A percentile compares a stretch with the other conserved stretches of the same genome.
phyloP scores from a whole-genome alignment of 2,329 filamentous ascomycete species.

The Colletotrichum theobromicola region DNA sequence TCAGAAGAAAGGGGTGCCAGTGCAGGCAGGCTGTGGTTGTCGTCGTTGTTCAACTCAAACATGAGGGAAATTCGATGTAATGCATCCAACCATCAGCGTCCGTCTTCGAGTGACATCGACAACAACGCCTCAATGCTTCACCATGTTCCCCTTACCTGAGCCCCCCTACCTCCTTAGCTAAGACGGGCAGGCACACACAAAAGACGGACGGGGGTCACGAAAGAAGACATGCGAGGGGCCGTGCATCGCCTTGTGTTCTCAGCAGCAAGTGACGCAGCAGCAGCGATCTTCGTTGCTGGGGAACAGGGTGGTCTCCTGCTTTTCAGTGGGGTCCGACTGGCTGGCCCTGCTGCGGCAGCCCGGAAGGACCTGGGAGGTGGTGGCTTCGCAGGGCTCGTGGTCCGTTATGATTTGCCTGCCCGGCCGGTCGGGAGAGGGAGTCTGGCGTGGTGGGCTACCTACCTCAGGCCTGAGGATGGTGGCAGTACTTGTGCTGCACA shows the following conservation, averaged over 20 bases:
- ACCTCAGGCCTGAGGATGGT: background rate
- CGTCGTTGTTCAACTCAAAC: background rate
- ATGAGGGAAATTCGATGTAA: background rate
- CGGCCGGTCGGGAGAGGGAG: background rate
- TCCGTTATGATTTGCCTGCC: constrained; percentile 1
- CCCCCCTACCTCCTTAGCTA: background rate
- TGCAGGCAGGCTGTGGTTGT: background rate
- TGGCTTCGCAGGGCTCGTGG: background rate
- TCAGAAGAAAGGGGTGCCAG: background rate
- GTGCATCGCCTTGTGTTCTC: background rate
- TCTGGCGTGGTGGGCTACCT: background rate
- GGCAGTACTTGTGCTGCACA: background rate
- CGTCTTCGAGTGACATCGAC: background rate
- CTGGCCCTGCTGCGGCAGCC: background rate
- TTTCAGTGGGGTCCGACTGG: background rate
- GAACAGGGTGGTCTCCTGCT: constrained; percentile 14
- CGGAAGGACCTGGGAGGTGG: background rate
- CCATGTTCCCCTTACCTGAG: background rate
- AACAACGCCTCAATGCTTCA: background rate
- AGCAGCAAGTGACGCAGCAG: constrained; percentile 3
- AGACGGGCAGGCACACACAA: background rate
- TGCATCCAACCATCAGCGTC: background rate
- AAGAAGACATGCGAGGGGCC: background rate
- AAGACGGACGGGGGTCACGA: background rate
- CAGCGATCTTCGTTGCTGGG: constrained; percentile 23